Evolutionary conservation across 306 rosid species (phyloP).

Genomic region (Argentina anserina): DNA sequence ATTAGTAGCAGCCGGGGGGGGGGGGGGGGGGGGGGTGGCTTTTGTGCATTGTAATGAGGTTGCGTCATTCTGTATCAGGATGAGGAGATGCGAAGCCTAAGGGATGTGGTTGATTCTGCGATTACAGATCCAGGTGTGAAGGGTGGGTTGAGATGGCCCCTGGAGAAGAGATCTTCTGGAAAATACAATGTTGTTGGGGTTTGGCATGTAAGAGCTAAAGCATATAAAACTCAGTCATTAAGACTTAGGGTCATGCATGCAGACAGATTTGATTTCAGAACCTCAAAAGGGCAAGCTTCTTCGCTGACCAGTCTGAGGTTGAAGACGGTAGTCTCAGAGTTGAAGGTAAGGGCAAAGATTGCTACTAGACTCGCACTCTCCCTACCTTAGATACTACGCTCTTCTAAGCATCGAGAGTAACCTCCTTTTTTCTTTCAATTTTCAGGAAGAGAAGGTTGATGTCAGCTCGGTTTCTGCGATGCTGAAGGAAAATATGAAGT

Average conservation of each 20-base stretch:
- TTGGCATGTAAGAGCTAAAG: slow-evolving; percentile 34
- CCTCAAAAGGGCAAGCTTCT: slow-evolving; percentile 38
- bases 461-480: slow-evolving; percentile 28
- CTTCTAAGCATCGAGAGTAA: not conserved
- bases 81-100: slow-evolving; percentile 45
- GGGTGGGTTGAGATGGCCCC: slow-evolving; percentile 69
- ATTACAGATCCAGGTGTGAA: slow-evolving; percentile 43
- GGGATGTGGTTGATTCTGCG: slow-evolving; percentile 40
- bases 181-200: slow-evolving; percentile 40
- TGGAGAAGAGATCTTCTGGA: slow-evolving; percentile 38
- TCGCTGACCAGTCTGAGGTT: slow-evolving; percentile 33
- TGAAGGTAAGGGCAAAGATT: slow-evolving; percentile 27
- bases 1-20: not conserved
- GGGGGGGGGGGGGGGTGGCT: not conserved
- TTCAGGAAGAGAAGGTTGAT: slow-evolving; percentile 30
- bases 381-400: not conserved
- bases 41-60: slow-evolving; percentile 1
- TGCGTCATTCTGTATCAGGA: slow-evolving; percentile 27
- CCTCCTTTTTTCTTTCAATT: slow-evolving; percentile 5
- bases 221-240: slow-evolving; percentile 27
- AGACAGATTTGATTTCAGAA: slow-evolving; percentile 43
- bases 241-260: slow-evolving; percentile 43
- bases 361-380: not conserved
- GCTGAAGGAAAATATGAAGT: slow-evolving; percentile 39
- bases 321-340: slow-evolving; percentile 30